Percentiles rank a stretch among this genome's conserved stretches.
phyloP scores from a whole-genome alignment of 2,329 filamentous ascomycete species.

The Taxawa tesnikishii region DNA sequence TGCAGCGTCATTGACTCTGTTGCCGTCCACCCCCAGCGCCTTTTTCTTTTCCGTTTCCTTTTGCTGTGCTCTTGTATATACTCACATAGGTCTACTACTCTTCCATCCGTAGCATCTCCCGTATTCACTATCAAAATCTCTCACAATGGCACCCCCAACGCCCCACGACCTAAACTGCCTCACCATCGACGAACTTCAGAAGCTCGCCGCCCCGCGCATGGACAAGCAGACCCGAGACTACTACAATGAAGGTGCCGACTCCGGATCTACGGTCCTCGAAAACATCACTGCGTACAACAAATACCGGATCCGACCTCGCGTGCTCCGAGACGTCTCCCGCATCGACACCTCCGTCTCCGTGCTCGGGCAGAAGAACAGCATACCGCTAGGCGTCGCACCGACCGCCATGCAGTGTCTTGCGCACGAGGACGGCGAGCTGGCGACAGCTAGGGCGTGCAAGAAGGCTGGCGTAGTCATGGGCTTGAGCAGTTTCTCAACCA shows the following conservation, averaged over 20 bases:
- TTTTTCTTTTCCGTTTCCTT: too few relatives aligned
- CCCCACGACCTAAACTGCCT: constrained; percentile 29
- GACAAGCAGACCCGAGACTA: constrained; percentile 27
- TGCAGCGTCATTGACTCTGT: too few relatives aligned
- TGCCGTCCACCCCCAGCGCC: too few relatives aligned
- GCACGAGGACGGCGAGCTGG: constrained; percentile 40
- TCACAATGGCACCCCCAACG: too few relatives aligned
- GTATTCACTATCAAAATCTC: too few relatives aligned
- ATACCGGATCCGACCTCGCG: constrained; percentile 28
- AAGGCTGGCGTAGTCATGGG: constrained; percentile 35
- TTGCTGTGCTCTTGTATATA: too few relatives aligned
- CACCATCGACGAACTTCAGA: constrained; percentile 28
- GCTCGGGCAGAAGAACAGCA: constrained; percentile 29
- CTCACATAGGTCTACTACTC: too few relatives aligned
- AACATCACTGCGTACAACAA: constrained; percentile 41
- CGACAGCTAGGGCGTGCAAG: constrained; percentile 35
- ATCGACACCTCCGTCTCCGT: constrained; percentile 31
- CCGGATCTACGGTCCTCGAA: constrained; percentile 27
- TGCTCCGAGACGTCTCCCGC: constrained; percentile 26
- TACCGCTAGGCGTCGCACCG: constrained; percentile 43
- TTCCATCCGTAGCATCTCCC: too few relatives aligned
- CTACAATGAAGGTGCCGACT: constrained; percentile 26
- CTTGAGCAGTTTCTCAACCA: constrained; percentile 36
- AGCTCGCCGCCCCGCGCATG: constrained; percentile 23
- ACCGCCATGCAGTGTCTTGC: constrained; percentile 42